Conservation (phyloP, 2,329 filamentous ascomycete genomes). For the Xylogone sp. region DNA sequence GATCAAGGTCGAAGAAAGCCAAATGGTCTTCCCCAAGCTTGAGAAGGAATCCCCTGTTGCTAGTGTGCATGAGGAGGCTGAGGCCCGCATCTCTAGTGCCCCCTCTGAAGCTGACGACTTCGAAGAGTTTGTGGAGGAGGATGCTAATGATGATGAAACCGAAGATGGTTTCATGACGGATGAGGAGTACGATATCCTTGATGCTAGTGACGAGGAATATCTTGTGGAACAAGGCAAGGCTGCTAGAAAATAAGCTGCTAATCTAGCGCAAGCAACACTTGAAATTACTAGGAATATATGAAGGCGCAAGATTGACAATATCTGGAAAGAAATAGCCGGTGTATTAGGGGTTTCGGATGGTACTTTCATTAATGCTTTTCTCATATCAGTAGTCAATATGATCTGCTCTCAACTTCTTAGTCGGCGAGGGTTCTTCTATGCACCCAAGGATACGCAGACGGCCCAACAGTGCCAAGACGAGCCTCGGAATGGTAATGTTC, state of each 20-base stretch:
- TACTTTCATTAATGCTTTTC: constrained; percentile 8
- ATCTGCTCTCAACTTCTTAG: constrained; percentile 2
- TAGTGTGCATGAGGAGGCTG: constrained; percentile 67
- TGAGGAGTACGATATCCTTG: constrained; percentile 96
- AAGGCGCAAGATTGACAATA: constrained; percentile 27
- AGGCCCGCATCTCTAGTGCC: constrained; percentile 45
- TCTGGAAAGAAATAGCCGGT: constrained; percentile 22
- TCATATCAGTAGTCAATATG: constrained; percentile 9
- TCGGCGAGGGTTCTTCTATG: too few species aligned
- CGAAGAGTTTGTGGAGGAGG: constrained; percentile 49
- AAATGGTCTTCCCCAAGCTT: constrained; percentile 96
- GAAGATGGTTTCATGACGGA: constrained; percentile 87
- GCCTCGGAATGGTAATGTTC: background rate
- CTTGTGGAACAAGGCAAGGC: constrained; percentile 45
- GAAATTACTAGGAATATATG: constrained; percentile 4
- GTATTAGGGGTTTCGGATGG: constrained; percentile 16
- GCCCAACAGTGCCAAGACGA: too few species aligned
- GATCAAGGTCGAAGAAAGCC: constrained; percentile 40
- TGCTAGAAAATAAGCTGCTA: constrained; percentile 20
- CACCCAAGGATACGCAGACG: too few species aligned
- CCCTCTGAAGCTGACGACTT: constrained; percentile 37
- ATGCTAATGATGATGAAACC: constrained; percentile 57
- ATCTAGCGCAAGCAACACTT: background rate
- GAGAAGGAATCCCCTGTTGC: constrained; percentile 87
- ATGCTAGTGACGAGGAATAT: constrained; percentile 89